These are phyloP conservation scores for Xerocomellus amylosporus DNA, from an alignment of 768 basidiomycete genomes.

Conservation along the genomic window DNA sequence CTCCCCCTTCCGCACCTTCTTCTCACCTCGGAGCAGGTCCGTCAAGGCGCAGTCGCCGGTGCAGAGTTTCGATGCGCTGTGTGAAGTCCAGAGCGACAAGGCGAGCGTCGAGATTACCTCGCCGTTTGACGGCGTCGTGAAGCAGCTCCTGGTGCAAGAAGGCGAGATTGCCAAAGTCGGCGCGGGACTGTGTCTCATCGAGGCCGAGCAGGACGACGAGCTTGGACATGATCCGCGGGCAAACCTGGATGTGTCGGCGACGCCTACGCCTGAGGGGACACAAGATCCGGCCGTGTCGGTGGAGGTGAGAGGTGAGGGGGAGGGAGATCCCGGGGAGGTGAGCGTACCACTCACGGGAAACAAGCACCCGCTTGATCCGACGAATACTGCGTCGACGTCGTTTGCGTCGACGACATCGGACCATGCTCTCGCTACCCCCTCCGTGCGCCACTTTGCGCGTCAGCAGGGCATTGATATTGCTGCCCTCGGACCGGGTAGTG, in stretches of 20 bases:
- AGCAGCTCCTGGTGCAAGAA: constrained; percentile 70
- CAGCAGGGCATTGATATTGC: constrained; percentile 61
- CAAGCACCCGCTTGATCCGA: constrained; percentile 67
- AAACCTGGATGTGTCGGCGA: background rate
- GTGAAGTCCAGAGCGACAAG: constrained; percentile 89
- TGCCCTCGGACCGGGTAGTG: constrained; percentile 60
- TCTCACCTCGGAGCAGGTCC: constrained; percentile 45
- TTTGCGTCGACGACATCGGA: constrained; percentile 16
- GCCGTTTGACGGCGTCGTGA: constrained; percentile 76
- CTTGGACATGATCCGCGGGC: background rate
- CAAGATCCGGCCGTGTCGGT: constrained; percentile 18
- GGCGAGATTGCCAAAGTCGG: constrained; percentile 87
- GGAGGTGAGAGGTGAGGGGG: background rate
- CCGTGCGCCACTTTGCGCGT: constrained; percentile 74
- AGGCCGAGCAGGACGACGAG: constrained; percentile 61
- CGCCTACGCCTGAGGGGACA: background rate
- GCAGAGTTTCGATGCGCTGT: constrained; percentile 66
- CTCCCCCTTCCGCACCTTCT: constrained; percentile 5
- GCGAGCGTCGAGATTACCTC: constrained; percentile 89
- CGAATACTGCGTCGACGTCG: constrained; percentile 25
- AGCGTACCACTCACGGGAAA: constrained; percentile 6
- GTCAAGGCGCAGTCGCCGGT: constrained; percentile 52
- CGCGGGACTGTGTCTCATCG: constrained; percentile 71
- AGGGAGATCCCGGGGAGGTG: background rate
- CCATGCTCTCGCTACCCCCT: constrained; percentile 67